phyloP scores from a whole-genome alignment of 1,284 basidiomycete species.

The Fistulina hepatica region DNA sequence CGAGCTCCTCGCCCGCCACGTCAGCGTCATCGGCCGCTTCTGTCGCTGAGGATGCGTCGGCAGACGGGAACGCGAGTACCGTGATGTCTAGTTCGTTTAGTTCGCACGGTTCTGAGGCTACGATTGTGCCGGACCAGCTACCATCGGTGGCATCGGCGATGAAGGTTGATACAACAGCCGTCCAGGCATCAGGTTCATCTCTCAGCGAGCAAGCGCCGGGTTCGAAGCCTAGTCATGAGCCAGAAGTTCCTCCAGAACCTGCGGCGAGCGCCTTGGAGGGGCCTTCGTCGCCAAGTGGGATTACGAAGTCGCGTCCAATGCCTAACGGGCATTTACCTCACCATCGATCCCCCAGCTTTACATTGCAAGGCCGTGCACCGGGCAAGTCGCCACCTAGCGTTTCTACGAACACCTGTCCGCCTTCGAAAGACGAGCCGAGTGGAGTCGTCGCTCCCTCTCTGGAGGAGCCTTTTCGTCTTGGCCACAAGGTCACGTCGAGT shows the following conservation, averaged over 20 bases:
- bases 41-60: neutral
- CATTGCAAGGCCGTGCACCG: neutral
- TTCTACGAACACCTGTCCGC: neutral
- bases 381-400: neutral
- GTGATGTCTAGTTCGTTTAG: too few relatives aligned
- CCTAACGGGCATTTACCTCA: neutral
- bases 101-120: too few relatives aligned
- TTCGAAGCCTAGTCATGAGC: neutral
- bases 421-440: neutral
- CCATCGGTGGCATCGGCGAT: neutral
- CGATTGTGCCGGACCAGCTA: too few relatives aligned
- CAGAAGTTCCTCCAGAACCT: too few relatives aligned
- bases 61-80: neutral
- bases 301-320: neutral
- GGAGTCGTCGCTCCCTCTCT: neutral
- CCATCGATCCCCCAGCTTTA: neutral
- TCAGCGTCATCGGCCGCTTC: neutral
- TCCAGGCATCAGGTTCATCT: too few relatives aligned
- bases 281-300: neutral
- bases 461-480: neutral
- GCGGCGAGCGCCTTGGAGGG: too few relatives aligned
- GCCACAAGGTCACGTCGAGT: neutral
- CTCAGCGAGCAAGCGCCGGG: too few relatives aligned
- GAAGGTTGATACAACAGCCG: neutral
- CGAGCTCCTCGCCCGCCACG: too few relatives aligned